Base-by-base conservation (phyloP, 1,139 yeast species). In the Blastobotrys elegans region DNA sequence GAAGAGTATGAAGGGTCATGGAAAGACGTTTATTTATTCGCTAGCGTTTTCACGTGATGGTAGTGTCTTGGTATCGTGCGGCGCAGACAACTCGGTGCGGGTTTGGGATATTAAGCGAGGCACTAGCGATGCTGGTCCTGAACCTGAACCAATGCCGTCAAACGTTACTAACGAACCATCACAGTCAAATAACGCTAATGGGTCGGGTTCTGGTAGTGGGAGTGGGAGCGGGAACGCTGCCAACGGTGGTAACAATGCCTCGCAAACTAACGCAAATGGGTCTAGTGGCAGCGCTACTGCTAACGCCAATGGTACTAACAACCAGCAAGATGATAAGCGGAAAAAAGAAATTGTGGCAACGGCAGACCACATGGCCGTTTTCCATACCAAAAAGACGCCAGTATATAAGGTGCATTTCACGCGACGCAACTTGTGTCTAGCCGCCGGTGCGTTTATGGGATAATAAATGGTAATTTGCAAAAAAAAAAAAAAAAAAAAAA, bases 101-200 rank as follows among this genome's bases (percentile, higher is more conserved):
- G 95, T 90, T 1, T 94, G 98, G 98, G 97, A 94, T 66, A 81
- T 88, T 47, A 87, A 86, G 65, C 80, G 82, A 58, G 88, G 88
- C 50, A 87, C 96, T 0, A 75, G 76, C 50, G 96, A 87, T 57
- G 79, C 83, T 1, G 87, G 88, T 3, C 82, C 90, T 1, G 85
- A 80, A 58, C 95, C 96, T 1, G 96, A 87, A 60, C 78, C 82
- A 4, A 79, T 84, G 57, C 18, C 31, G 3, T 16, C 32, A 2
- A 24, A 11, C 10, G 17, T 10, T 32, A 18, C 7, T 18, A 21
- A 24, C n/a, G n/a, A 40, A 11, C n/a, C n/a, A n/a, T n/a, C n/a
- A n/a, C 5, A 3, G 17, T 2, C 41, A 4, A 24, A 5, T 38
- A 27, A 7, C 2, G 35, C 37, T 2, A 18, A 26, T 30, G n/a